Base-by-base conservation (phyloP, 2,329 filamentous ascomycete species). In the Colletotrichum orchidophilum region DNA sequence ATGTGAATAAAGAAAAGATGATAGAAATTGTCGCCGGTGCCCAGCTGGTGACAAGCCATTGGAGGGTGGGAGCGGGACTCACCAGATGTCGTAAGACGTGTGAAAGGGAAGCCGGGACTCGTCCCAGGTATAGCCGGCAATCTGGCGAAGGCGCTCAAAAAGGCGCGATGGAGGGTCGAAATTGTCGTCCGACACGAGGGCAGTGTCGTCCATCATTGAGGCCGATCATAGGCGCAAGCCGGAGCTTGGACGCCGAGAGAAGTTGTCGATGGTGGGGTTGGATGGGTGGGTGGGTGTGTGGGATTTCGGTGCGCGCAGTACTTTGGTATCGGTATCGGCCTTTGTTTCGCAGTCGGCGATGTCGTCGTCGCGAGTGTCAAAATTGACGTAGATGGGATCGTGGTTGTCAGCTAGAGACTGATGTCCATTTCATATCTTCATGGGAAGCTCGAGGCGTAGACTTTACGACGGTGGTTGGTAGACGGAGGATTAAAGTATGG, bases 21-120 rank as follows among this genome's bases (percentile, higher is more conserved):
- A 46, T 39, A 55, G 42, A 62, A 35, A 27, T 50, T 46, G 18
- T 46, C 21, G 26, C 27, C 24, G 12, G 15, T 27, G 33, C 21
- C 31, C 2, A 11, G 59, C 4, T n/a, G 8, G 42, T n/a, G 3
- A 29, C 12, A 46, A 46, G 39, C 8, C 18, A n/a, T n/a, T 46
- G 15, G 13, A n/a, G 21, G 49, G 57, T 50, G 63, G 66, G 64
- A 61, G 53, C 57, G 27, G 7, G 31, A 77, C 82, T 76, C 84
- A 91, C 94, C 95, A 98, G 84, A 95, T 95, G 80, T 97, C 94
- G 82, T 97, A 98, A 76, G 91, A 94, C 61, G 88, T 88, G 78
- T 91, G 90, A 66, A 87, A 84, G 12, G 89, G 88, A 29, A 81
- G 81, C 68, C 78, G 80, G 15, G 88, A 86, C 75, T 93, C 92